Conservation (phyloP, 129 eudicot species). For the Erigeron canadensis region DNA sequence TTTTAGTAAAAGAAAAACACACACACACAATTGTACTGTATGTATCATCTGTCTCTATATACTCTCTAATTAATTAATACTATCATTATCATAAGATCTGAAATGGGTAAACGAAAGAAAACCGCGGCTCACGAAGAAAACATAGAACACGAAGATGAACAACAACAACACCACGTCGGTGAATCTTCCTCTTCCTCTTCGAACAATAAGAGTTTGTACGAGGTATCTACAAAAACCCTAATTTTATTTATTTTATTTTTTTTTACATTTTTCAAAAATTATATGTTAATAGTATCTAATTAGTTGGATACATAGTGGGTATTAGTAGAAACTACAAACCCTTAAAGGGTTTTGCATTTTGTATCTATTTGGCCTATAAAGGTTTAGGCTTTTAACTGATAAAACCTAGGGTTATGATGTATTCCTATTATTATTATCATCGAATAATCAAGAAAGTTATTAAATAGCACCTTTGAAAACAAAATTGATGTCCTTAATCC, state of each 20-base stretch:
- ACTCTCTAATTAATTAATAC: too few species aligned
- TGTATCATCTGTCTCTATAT: too few species aligned
- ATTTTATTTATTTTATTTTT: neutral
- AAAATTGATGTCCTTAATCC: neutral
- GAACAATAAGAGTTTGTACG: slow-evolving; percentile 61
- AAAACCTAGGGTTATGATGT: neutral
- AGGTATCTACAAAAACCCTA: slow-evolving; percentile 43
- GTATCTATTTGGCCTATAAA: neutral
- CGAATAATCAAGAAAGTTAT: neutral
- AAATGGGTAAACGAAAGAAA: slow-evolving; percentile 68
- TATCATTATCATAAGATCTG: neutral
- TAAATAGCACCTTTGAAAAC: neutral
- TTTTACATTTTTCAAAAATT: neutral
- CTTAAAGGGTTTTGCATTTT: neutral
- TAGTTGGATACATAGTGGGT: neutral
- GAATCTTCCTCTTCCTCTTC: slow-evolving; percentile 51
- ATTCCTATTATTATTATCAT: too few species aligned
- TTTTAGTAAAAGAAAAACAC: too few species aligned
- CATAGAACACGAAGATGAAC: slow-evolving; percentile 43
- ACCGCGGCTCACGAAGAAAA: slow-evolving; percentile 54
- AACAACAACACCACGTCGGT: slow-evolving; percentile 22
- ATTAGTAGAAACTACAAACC: neutral
- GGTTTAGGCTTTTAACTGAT: neutral
- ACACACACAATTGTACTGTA: too few species aligned
- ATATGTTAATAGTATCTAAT: neutral